Percentiles rank a stretch among this genome's conserved stretches.
phyloP scores from a whole-genome alignment of 73 alveolate species.

The Chromera velia region DNA sequence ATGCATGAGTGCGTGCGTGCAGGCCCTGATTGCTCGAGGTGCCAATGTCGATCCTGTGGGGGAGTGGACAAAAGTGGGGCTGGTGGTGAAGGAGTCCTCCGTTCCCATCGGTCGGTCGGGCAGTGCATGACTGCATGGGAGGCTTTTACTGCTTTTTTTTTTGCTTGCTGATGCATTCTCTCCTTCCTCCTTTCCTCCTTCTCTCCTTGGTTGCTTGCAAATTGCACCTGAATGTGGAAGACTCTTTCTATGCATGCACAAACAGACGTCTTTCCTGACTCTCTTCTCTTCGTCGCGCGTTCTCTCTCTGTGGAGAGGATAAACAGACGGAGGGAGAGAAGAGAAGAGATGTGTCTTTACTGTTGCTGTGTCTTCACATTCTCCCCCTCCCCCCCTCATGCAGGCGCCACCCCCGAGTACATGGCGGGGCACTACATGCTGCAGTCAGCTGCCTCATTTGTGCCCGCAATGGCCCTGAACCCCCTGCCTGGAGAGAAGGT shows the following conservation, averaged over 20 bases:
- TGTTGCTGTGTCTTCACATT: no score
- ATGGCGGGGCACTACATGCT: constrained; percentile 55
- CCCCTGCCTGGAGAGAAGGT: constrained; percentile 92
- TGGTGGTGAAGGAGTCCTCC: constrained; percentile 83
- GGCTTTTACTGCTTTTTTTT: no score
- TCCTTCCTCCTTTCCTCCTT: no score
- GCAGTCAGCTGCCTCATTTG: constrained; percentile 81
- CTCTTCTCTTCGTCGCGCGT: no score
- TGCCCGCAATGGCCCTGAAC: constrained; percentile 93
- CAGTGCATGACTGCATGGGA: constrained; percentile 89
- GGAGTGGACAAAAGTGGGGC: constrained; percentile 96
- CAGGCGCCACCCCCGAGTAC: constrained; percentile 30
- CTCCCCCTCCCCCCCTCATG: no score
- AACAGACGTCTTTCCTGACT: no score
- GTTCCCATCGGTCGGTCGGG: constrained; percentile 99
- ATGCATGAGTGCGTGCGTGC: background rate
- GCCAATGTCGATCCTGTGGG: background rate
- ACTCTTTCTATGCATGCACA: no score
- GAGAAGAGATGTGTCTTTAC: no score
- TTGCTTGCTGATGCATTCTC: background rate
- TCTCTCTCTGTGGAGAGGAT: no score
- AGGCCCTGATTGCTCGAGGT: background rate
- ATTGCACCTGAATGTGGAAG: no score
- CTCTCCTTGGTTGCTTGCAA: no score
- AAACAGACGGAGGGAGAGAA: no score